Evolutionary conservation across 106 monocot genomes (phyloP), one percentile per base, ranked within the genome.

Genomic region (Apostasia shenzhenica): DNA sequence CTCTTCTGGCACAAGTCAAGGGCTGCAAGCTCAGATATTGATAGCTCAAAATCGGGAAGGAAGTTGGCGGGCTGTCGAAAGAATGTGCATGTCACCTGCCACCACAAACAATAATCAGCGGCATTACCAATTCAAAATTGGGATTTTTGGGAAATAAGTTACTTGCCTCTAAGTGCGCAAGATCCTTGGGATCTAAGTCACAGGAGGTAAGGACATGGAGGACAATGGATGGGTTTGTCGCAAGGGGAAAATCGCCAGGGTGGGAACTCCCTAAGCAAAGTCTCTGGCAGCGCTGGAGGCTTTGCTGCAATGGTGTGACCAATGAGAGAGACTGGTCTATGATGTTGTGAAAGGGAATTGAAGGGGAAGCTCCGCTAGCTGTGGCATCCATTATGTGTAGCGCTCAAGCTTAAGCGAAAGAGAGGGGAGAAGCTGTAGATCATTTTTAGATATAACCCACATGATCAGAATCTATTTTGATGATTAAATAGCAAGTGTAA

Each of bases 131-230:
- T 78, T 76, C 84, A 75, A 67, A 70, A 52, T 54, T n/a, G 0
- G 3, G n/a, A 59, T 58, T 39, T 8, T 55, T 45, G 13, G 8
- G 11, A 73, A 54, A 68, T 6, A 54, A 1, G 56, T n/a, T 14
- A 81, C 90, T 93, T 90, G 93, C 99, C 99, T 99, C 99, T 0
- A 99, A 83, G 13, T 61, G 78, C 9, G 99, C 99, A 47, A 99
- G 92, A 68, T 99, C 99, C 42, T 90, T 80, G 54, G 99, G 85
- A 6, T 88, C 85, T 70, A 99, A 81, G 61, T 87, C 70, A 73
- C 90, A 93, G 8, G 87, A 78, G 44, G 93, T 93, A 45, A 99
- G 93, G 52, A 99, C 90, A 82, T 93, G 90, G 63, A 99, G 93
- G 45, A 90, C 90, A 39, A 99, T 90, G 50, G 87, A 90, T 0